These are phyloP conservation scores for Beauveria asiatica DNA, from an alignment of 2,329 filamentous ascomycete species.

Conservation along the genomic window DNA sequence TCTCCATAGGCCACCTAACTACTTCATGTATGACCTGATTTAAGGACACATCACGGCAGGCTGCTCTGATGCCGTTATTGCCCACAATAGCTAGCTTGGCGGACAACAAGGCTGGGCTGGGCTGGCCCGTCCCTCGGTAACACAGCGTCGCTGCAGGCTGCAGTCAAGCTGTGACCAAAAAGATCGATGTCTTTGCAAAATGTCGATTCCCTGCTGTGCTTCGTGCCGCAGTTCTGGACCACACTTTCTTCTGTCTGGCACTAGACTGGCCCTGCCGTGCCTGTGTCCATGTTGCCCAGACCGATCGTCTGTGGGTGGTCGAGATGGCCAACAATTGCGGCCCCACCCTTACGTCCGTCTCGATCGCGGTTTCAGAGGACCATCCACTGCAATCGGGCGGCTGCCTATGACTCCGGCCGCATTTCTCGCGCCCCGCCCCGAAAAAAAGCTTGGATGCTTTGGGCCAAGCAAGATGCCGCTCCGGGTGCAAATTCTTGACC, in stretches of 20 bases:
- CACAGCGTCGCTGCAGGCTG: neutral
- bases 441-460: neutral
- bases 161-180: neutral
- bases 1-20: no score
- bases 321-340: neutral
- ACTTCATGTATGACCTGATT: no score
- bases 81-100: neutral
- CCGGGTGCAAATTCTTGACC: neutral
- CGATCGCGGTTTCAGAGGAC: slow-evolving; percentile 5
- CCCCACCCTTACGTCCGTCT: neutral
- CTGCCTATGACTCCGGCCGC: neutral
- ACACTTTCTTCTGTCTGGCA: neutral
- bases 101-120: neutral
- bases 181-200: slow-evolving; percentile 4
- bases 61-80: no score
- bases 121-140: neutral
- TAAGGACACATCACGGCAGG: no score
- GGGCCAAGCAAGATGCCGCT: neutral
- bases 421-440: neutral
- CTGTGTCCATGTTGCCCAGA: neutral
- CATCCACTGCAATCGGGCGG: neutral
- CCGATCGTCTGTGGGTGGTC: slow-evolving; percentile 1
- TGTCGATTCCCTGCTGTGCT: neutral
- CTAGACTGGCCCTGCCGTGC: neutral
- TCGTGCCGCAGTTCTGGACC: neutral